Evolutionary conservation across 1,284 basidiomycete species (phyloP).

Genomic region (Papiliotrema fonsecae): DNA sequence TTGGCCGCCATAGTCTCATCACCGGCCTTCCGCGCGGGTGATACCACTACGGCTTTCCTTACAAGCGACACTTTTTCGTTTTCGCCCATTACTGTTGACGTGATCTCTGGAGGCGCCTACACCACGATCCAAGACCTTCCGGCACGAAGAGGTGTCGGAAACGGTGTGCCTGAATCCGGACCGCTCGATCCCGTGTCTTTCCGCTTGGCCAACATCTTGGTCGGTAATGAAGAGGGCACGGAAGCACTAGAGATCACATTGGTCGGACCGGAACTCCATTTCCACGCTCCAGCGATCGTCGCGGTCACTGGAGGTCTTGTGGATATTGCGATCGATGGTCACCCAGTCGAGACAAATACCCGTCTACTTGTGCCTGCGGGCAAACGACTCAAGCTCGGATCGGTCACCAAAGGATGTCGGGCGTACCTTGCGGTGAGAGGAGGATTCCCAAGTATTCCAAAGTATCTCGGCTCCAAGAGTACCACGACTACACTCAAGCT

Average conservation of each 20-base stretch:
- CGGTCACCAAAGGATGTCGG: slow-evolving; percentile 51
- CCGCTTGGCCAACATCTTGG: slow-evolving; percentile 58
- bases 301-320: slow-evolving; percentile 58
- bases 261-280: slow-evolving; percentile 47
- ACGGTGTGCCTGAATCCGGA: slow-evolving; percentile 64
- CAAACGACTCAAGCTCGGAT: slow-evolving; percentile 50
- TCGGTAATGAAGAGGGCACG: slow-evolving; percentile 55
- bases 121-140: slow-evolving; percentile 63
- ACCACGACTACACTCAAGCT: slow-evolving; percentile 34
- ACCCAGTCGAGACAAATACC: slow-evolving; percentile 53
- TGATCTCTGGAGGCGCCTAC: slow-evolving; percentile 58
- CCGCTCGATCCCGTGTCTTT: slow-evolving; percentile 63
- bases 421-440: slow-evolving; percentile 58
- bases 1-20: slow-evolving; percentile 52
- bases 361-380: slow-evolving; percentile 52
- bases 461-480: slow-evolving; percentile 56
- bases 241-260: slow-evolving; percentile 59
- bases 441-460: slow-evolving; percentile 57
- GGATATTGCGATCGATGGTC: slow-evolving; percentile 51
- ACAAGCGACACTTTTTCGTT: slow-evolving; percentile 42
- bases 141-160: slow-evolving; percentile 53
- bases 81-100: slow-evolving; percentile 53
- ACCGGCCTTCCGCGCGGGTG: slow-evolving; percentile 51
- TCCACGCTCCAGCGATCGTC: slow-evolving; percentile 54
- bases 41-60: slow-evolving; percentile 58